Conservation (phyloP, 495 filamentous ascomycete species). For the Bryoglossum gracile region DNA sequence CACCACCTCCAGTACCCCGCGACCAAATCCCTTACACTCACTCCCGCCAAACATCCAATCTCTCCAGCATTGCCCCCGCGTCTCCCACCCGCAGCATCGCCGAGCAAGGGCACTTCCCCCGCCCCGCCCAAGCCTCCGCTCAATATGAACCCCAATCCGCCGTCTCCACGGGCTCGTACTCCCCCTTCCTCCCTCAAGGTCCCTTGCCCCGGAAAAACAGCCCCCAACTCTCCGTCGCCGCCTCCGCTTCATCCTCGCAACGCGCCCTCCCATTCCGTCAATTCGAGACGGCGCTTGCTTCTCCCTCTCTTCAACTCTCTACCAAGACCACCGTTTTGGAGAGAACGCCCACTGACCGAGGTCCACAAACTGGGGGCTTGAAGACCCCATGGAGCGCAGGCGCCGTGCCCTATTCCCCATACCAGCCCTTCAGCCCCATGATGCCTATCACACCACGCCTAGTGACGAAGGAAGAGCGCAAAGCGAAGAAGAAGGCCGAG, state of each 20-base stretch:
- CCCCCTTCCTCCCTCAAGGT: conserved; percentile 11
- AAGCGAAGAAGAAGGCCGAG: conserved; percentile 54
- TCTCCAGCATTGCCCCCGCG: neutral
- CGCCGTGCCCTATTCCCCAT: conserved; percentile 76
- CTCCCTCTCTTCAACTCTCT: conserved; percentile 36
- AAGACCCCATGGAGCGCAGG: conserved; percentile 64
- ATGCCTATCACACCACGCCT: conserved; percentile 81
- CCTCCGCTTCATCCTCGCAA: conserved; percentile 28
- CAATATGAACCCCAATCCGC: conserved; percentile 12
- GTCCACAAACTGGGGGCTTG: conserved; percentile 41
- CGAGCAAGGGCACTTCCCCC: conserved; percentile 9
- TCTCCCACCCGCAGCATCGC: conserved; percentile 22
- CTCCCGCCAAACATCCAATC: conserved; percentile 9
- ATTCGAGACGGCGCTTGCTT: conserved; percentile 48
- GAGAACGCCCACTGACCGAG: conserved; percentile 35
- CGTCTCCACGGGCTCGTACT: conserved; percentile 16
- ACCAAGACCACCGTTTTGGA: conserved; percentile 79
- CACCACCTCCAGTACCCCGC: conserved; percentile 38
- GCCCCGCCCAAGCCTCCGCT: conserved; percentile 4
- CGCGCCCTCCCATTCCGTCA: conserved; percentile 52
- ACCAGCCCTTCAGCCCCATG: conserved; percentile 84
- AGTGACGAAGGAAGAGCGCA: conserved; percentile 67
- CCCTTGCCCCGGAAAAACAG: conserved; percentile 11
- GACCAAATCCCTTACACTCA: conserved; percentile 35
- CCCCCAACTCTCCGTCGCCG: conserved; percentile 24